Conservation (phyloP, 768 basidiomycete genomes). For the Cubamyces sp. region DNA sequence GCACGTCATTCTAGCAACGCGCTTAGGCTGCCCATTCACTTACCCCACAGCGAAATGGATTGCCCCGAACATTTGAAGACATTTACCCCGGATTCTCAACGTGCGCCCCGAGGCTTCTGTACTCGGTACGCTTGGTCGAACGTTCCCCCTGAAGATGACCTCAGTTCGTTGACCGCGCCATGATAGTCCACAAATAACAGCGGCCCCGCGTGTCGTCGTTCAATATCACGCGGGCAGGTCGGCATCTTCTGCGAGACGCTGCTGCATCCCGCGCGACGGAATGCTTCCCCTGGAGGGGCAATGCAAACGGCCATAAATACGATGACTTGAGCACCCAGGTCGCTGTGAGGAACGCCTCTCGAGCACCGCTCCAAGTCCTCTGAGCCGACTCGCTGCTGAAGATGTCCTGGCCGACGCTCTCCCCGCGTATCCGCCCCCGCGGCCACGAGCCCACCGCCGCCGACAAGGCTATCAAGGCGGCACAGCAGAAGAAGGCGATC, state of each 20-base stretch:
- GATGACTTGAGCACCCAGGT: neutral
- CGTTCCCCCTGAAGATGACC: constrained; percentile 13
- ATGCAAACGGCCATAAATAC: constrained; percentile 17
- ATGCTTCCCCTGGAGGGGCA: neutral
- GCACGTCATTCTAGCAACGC: constrained; percentile 7
- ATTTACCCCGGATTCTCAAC: constrained; percentile 31
- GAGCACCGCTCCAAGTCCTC: constrained; percentile 1
- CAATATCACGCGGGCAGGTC: constrained; percentile 22
- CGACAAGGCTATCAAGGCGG: constrained; percentile 40
- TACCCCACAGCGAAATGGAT: constrained; percentile 30
- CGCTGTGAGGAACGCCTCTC: constrained; percentile 14
- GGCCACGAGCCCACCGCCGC: constrained; percentile 35
- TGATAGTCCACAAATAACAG: constrained; percentile 17
- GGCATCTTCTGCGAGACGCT: constrained; percentile 14
- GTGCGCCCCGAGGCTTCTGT: constrained; percentile 9
- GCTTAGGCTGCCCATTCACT: constrained; percentile 17
- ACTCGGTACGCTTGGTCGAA: constrained; percentile 11
- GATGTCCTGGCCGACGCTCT: constrained; percentile 18
- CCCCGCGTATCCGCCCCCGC: constrained; percentile 18
- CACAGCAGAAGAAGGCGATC: constrained; percentile 42
- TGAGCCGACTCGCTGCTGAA: too few species aligned
- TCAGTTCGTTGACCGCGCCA: constrained; percentile 12
- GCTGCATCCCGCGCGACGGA: neutral
- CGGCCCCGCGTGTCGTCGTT: constrained; percentile 8
- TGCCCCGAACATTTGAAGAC: constrained; percentile 36